A percentile compares a stretch with the other conserved stretches of the same genome.
Evolutionary conservation across 2,329 filamentous ascomycete species (phyloP).

Genomic region (Pseudocercospora crystallina): DNA sequence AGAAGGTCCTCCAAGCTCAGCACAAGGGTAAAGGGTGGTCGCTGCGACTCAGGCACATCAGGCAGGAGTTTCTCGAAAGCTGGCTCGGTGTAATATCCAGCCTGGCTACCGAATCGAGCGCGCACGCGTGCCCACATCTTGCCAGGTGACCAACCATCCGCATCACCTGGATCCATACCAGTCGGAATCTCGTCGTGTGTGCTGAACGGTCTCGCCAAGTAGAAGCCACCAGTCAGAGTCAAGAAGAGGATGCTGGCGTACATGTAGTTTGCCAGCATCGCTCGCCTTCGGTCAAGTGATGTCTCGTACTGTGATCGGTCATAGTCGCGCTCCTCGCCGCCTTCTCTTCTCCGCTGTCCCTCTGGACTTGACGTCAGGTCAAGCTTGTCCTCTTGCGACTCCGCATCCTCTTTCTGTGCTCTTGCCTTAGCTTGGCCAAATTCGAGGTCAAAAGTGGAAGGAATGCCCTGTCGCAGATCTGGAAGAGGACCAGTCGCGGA

Average conservation of each 20-base stretch:
- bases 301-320: slow-evolving; percentile 84
- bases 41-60: slow-evolving; percentile 72
- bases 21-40: slow-evolving; percentile 87
- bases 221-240: slow-evolving; percentile 62
- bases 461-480: slow-evolving; percentile 91
- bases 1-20: slow-evolving; percentile 91
- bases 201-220: slow-evolving; percentile 81
- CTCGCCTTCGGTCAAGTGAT: slow-evolving; percentile 79
- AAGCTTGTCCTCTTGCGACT: slow-evolving; percentile 31
- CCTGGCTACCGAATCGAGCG: slow-evolving; percentile 70
- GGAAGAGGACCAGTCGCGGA: slow-evolving; percentile 64
- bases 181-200: slow-evolving; percentile 70
- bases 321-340: slow-evolving; percentile 61
- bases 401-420: slow-evolving; percentile 26
- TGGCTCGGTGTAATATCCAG: slow-evolving; percentile 94
- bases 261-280: slow-evolving; percentile 72
- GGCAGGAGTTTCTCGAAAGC: slow-evolving; percentile 91
- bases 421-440: slow-evolving; percentile 48
- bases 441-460: slow-evolving; percentile 83
- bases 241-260: slow-evolving; percentile 62
- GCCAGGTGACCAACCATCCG: slow-evolving; percentile 73
- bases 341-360: slow-evolving; percentile 28
- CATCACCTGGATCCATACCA: slow-evolving; percentile 56
- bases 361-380: slow-evolving; percentile 32
- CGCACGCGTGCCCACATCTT: slow-evolving; percentile 80